Evolutionary conservation across 2,329 filamentous ascomycete species (phyloP).

Genomic region (Alternaria gaisen): DNA sequence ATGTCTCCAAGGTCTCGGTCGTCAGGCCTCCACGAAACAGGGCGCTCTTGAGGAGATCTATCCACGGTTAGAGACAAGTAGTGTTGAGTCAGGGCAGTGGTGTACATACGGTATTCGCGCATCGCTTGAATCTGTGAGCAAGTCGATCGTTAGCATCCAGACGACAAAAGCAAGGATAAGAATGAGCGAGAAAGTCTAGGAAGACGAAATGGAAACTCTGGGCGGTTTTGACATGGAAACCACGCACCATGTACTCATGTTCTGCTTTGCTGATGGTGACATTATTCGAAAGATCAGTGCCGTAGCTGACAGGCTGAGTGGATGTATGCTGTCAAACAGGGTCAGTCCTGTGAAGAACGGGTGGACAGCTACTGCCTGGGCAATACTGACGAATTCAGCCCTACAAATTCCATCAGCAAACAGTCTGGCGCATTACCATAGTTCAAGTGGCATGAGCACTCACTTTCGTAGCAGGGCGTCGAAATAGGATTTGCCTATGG

Average conservation of each 20-base stretch:
- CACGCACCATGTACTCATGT: conserved; percentile 66
- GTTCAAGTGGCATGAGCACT: conserved; percentile 37
- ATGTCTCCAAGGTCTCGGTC: conserved; percentile 59
- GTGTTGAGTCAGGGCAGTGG: not conserved
- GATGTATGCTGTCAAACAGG: conserved; percentile 50
- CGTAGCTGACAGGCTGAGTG: conserved; percentile 48
- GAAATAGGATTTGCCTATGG: conserved; percentile 68
- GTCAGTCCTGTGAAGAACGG: conserved; percentile 8
- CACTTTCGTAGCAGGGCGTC: conserved; percentile 70
- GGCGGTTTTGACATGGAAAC: not conserved
- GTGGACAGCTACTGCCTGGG: not conserved
- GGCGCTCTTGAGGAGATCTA: conserved; percentile 58
- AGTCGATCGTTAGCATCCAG: conserved; percentile 7
- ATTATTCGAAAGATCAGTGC: conserved; percentile 47
- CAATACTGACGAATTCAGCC: conserved; percentile 59
- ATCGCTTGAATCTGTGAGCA: conserved; percentile 50
- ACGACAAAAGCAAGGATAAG: not conserved
- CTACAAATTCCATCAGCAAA: conserved; percentile 48
- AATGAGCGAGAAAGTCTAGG: not conserved
- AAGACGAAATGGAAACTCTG: not conserved
- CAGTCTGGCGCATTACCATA: conserved; percentile 2
- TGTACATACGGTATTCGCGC: conserved; percentile 64
- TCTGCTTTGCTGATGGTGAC: conserved; percentile 68
- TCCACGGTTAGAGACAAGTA: conserved; percentile 4
- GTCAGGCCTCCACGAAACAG: conserved; percentile 62